These are phyloP conservation scores for Hibiscus tridactylites DNA, from an alignment of 345 rosid genomes.

Conservation along the genomic window DNA sequence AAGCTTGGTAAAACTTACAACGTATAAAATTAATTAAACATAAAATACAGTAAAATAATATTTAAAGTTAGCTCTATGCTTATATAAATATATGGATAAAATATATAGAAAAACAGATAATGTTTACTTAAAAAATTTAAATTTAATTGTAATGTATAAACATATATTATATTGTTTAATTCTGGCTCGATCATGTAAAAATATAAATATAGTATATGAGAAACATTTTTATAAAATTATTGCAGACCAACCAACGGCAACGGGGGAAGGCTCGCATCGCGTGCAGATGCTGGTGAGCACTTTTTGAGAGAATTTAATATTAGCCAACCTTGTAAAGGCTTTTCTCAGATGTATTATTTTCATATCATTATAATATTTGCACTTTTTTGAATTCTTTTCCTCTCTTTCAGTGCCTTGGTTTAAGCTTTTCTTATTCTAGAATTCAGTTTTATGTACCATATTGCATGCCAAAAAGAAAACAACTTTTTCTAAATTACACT, in stretches of 20 bases:
- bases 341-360: neutral
- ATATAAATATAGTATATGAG: too few species aligned
- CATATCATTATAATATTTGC: conserved; percentile 12
- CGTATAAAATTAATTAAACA: neutral
- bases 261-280: conserved; percentile 35
- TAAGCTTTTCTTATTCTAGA: neutral
- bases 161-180: too few species aligned
- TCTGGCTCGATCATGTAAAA: too few species aligned
- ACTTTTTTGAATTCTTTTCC: conserved; percentile 14
- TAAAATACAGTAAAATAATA: neutral
- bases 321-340: conserved; percentile 22
- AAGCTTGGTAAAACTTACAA: neutral
- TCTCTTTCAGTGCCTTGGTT: neutral
- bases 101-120: too few species aligned
- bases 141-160: too few species aligned
- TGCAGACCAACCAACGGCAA: conserved; percentile 43
- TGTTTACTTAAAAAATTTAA: too few species aligned
- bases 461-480: neutral
- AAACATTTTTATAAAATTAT: neutral
- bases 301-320: conserved; percentile 16
- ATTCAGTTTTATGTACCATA: neutral
- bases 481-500: neutral
- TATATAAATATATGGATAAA: too few species aligned
- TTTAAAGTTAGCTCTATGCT: too few species aligned
- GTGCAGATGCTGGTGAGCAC: conserved; percentile 31